Percentiles rank a stretch among this genome's conserved stretches.
These are phyloP conservation scores for Musa acuminata DNA, from an alignment of 176 grass and related monocot species.

Conservation along the genomic window DNA sequence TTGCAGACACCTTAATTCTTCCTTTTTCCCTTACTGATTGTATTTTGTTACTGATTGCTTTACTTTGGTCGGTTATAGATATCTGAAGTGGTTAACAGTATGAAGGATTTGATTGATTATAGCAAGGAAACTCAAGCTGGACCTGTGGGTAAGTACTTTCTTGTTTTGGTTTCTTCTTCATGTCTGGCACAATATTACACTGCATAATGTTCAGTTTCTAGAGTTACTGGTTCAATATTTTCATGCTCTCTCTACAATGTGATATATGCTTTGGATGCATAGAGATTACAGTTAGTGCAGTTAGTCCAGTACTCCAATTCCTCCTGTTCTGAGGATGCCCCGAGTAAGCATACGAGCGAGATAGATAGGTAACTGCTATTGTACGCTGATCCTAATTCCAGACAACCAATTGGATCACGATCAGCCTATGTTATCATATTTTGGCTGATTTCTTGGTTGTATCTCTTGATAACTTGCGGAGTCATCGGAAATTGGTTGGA, in stretches of 20 bases:
- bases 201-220: not conserved
- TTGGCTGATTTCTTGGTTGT: not conserved
- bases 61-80: conserved; percentile 49
- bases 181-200: no score
- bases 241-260: not conserved
- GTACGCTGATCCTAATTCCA: not conserved
- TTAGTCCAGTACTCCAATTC: not conserved
- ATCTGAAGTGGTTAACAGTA: conserved; percentile 91
- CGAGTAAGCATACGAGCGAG: not conserved
- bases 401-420: not conserved
- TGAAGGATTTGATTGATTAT: conserved; percentile 99
- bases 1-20: not conserved
- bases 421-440: not conserved
- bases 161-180: not conserved
- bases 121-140: conserved; percentile 77
- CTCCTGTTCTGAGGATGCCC: not conserved
- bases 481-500: not conserved
- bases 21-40: not conserved
- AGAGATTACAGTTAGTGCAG: not conserved
- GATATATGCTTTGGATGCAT: not conserved
- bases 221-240: not conserved
- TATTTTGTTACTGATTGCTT: not conserved
- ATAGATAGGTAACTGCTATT: not conserved
- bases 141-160: conserved; percentile 52
- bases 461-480: not conserved